Base-by-base conservation (phyloP, 164 flowering plant species). In the Macadamia tetraphylla region DNA sequence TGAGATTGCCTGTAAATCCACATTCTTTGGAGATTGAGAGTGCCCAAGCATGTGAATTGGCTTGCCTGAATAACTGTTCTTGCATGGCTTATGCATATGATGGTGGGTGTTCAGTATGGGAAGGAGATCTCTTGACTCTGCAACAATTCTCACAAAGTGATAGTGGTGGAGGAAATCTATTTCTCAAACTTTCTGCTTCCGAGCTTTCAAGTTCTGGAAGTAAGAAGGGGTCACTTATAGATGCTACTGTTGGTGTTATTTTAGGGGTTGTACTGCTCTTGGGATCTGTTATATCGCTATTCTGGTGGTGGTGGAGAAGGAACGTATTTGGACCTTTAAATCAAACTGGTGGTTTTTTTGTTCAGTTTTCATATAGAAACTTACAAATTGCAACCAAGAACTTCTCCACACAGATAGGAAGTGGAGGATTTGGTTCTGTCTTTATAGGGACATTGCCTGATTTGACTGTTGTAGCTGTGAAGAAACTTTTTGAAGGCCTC, bases 381-480 rank as follows among this genome's bases (percentile, higher is more conserved):
- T 58, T 58, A 30, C 60, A 58, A n/a, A 58, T 15, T 6, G 60
- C 13, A 11, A 58, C 60, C 7, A 58, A 29, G 23, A 58, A 58
- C 30, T 58, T 58, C 60, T 58, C 60, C 3, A 7, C n/a, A 58
- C 17, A 58, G 2, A 15, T 58, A 35, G 88, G 86, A 13, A 85
- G 79, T 10, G 88, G 89, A 58, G 85, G 81, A 8, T 84, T 83
- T 69, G 87, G 87, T 23, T 82, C 81, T 63, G 88, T 83, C 29
- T 84, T 75, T 49, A 83, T 76, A 64, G 90, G 88, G 30, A 72
- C 77, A 5, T 65, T 79, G 60, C 78, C 83, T n/a, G 76, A 81
- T 70, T 75, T 80, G 10, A 70, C 79, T 14, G 70, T 65, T 17
- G 64, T 85, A 30, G 86, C 88, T 0, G 85, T 81, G 66, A 84